Conservation (phyloP, 2,329 filamentous ascomycete genomes). For the Diplodia scrobiculata region DNA sequence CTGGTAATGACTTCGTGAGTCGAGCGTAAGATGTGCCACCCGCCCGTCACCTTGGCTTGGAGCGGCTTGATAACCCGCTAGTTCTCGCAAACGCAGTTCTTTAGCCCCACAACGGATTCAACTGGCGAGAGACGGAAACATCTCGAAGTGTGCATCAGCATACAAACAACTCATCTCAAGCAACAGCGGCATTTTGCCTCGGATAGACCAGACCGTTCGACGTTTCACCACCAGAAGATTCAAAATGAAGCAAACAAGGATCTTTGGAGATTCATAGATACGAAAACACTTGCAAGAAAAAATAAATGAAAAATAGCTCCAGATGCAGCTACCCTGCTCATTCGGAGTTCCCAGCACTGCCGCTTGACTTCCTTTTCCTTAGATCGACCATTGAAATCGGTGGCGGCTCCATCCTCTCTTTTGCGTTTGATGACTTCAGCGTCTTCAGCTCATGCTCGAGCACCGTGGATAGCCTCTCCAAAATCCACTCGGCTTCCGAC, state of each 20-base stretch:
- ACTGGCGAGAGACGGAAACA: too few species aligned
- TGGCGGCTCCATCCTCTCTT: conserved; percentile 34
- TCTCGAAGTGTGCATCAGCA: not conserved
- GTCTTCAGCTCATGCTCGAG: conserved; percentile 51
- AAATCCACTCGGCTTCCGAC: conserved; percentile 72
- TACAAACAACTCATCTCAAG: not conserved
- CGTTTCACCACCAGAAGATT: not conserved
- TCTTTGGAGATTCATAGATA: not conserved
- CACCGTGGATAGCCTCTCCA: conserved; percentile 63
- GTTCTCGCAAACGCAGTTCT: not conserved
- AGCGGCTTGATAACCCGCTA: not conserved
- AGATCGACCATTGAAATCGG: conserved; percentile 42
- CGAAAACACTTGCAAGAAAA: not conserved
- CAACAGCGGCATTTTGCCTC: not conserved
- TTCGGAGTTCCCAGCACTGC: not conserved
- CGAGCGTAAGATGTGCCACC: not conserved
- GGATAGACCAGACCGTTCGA: not conserved
- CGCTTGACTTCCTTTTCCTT: conserved; percentile 5
- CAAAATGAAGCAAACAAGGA: too few species aligned
- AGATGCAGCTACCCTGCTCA: not conserved
- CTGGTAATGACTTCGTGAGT: not conserved
- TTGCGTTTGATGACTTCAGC: conserved; percentile 35
- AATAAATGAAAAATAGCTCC: not conserved
- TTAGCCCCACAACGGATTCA: too few species aligned
- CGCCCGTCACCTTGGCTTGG: not conserved